Evolutionary conservation across 495 filamentous ascomycete species (phyloP), one percentile per base, ranked within the genome.

Genomic region (Ascodesmis nigricans): DNA sequence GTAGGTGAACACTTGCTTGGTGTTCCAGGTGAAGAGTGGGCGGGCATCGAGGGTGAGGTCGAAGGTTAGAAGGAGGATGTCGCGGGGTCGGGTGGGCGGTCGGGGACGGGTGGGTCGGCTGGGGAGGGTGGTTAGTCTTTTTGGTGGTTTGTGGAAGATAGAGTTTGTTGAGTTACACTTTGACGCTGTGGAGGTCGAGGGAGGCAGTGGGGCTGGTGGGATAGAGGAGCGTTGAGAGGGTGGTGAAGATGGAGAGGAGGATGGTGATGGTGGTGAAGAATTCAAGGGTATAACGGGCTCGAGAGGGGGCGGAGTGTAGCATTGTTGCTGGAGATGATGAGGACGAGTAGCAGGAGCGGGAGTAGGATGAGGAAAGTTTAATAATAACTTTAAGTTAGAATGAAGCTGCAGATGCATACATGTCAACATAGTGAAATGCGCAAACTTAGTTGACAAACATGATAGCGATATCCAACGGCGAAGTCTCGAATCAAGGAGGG

Each of bases 11-110:
- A 95, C 57, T 57, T 93, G 81, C 57, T 99, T 99, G n/a, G 87
- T 99, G 62, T 99, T 99, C 90, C 90, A 99, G 57, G 76, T 91
- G 71, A 92, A 93, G 48, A 99, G 73, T 17, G 75, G 72, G 36
- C 70, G 69, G 33, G 95, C 67, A 58, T 97, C 84, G 23, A 70
- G 66, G 49, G 91, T 73, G 14, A 95, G 69, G 46, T 84, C 77
- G 64, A 97, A 95, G 45, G 71, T 75, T 53, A 97, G 73, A 47
- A 84, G 67, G 41, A 83, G 84, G 54, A 91, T 91, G 57, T 97
- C 84, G 55, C 91, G 82, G 47, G 74, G 77, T 55, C 84, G 90
- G 19, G 67, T 62, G 35, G 73, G 76, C n/a, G 65, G 92, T 87
- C 66, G 93, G 92, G 55, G 93, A 76, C 30, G 81, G 82, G 14